Evolutionary conservation across 495 filamentous ascomycete genomes (phyloP), one percentile per base, ranked within the genome.

Genomic region (Friedmanniomyces endolithicus): DNA sequence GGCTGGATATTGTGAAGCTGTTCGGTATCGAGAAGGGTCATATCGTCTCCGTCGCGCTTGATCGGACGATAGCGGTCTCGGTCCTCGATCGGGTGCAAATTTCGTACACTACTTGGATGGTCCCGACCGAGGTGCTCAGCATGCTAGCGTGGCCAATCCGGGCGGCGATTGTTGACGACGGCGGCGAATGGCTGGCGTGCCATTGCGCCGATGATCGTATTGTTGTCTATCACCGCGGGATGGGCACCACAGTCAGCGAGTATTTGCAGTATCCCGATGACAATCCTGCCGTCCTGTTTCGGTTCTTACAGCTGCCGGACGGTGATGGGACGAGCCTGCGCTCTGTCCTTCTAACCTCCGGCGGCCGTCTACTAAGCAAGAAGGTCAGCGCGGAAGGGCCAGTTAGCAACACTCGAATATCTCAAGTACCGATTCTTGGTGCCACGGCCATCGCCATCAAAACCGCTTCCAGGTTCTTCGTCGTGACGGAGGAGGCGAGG

Each of bases 21-120:
- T 64, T 71, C 7, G 70, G 78, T 11, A 83, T 75, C 20, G 62
- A 73, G 2, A 74, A 72, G 37, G 82, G 83, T 6, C 68, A 80
- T 35, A 63, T 87, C 19, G 78, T 80, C n/a, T 83, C 82, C 6
- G 72, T 85, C 39, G 81, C 79, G 0, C 66, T 86, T 7, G 84
- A 87, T 59, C 71, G 83, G 50, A 66, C 70, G 12, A 77, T 85
- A 22, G 73, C 76, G 27, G 65, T 86, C 0, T 82, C 80, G 76
- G 69, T 58, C 41, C 60, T 50, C 33, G 71, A 64, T 54, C 55
- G 64, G 53, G 63, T 23, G 65, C 71, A n/a, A 54, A 67, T 64
- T 58, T 11, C 43, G 19, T 56, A 58, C 23, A 57, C 1, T 60
- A 62, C 52, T 19, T 39, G 31, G 45, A 59, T 4, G 70, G 60